Conservation (phyloP, 495 filamentous ascomycete species). For the Lophium mytilinum region DNA sequence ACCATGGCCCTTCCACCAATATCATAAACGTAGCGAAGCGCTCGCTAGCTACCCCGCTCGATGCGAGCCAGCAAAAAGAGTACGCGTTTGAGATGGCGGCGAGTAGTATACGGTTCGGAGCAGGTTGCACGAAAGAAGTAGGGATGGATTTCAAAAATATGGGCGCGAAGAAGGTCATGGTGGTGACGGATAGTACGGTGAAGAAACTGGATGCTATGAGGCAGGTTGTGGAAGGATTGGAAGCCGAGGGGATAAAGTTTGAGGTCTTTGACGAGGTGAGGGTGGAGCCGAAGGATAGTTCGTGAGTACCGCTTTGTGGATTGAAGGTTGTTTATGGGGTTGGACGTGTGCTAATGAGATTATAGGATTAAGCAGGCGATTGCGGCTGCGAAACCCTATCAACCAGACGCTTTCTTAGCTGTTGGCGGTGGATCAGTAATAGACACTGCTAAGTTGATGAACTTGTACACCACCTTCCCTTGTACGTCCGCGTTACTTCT, state of each 20-base stretch:
- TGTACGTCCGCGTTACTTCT: conserved; percentile 8
- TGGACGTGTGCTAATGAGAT: not conserved
- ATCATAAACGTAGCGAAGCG: conserved; percentile 48
- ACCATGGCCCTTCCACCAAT: conserved; percentile 39
- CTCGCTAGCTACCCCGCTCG: conserved; percentile 64
- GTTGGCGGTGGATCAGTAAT: conserved; percentile 74
- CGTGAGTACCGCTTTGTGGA: conserved; percentile 42
- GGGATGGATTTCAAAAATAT: conserved; percentile 97
- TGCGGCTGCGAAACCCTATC: conserved; percentile 66
- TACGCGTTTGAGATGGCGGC: conserved; percentile 99
- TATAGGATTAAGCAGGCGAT: conserved; percentile 77
- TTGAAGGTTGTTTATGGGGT: too few relatives aligned
- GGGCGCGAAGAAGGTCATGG: conserved; percentile 72
- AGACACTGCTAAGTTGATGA: conserved; percentile 97
- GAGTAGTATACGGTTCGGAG: conserved; percentile 86
- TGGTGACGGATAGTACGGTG: conserved; percentile 83
- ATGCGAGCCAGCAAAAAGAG: conserved; percentile 69
- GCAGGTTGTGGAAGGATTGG: conserved; percentile 69
- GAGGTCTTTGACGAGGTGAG: conserved; percentile 68
- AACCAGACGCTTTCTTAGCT: conserved; percentile 81
- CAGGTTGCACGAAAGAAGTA: conserved; percentile 91
- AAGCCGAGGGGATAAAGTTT: conserved; percentile 67
- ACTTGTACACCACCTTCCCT: conserved; percentile 81
- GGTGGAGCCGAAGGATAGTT: conserved; percentile 90
- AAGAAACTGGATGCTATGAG: conserved; percentile 74